These are phyloP conservation scores for Leptographium lundbergii DNA, from an alignment of 2,329 filamentous ascomycete genomes.

Conservation along the genomic window DNA sequence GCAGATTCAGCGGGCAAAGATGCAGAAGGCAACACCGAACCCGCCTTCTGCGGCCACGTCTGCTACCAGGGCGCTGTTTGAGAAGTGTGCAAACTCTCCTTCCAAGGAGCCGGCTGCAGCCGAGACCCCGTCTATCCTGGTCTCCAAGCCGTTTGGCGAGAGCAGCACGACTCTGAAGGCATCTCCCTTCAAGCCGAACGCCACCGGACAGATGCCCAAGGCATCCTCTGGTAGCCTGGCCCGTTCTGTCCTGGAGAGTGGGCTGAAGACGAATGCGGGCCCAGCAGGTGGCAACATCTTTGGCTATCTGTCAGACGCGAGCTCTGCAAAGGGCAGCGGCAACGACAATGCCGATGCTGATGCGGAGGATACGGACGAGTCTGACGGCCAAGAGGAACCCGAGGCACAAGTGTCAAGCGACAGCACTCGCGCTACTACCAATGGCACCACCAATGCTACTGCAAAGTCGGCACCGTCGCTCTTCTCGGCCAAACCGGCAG, in stretches of 20 bases:
- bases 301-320: constrained; percentile 44
- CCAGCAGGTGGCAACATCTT: constrained; percentile 42
- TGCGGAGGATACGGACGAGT: constrained; percentile 23
- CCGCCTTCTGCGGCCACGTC: constrained; percentile 22
- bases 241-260: constrained; percentile 28
- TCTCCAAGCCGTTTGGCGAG: constrained; percentile 15
- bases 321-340: constrained; percentile 41
- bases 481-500: constrained; percentile 19
- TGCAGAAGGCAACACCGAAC: constrained; percentile 27
- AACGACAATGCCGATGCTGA: constrained; percentile 30
- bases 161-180: constrained; percentile 13
- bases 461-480: constrained; percentile 22
- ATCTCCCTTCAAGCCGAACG: constrained; percentile 17
- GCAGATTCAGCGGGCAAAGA: constrained; percentile 36
- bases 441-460: constrained; percentile 22
- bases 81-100: constrained; percentile 42
- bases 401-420: constrained; percentile 30
- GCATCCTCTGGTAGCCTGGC: constrained; percentile 20
- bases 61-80: constrained; percentile 42
- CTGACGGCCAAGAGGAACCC: constrained; percentile 30
- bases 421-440: constrained; percentile 29
- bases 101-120: constrained; percentile 20
- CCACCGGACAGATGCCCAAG: constrained; percentile 21
- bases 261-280: constrained; percentile 11
- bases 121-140: constrained; percentile 1